Evolutionary conservation across 2,329 filamentous ascomycete genomes (phyloP), one percentile per base, ranked within the genome.

Genomic region (Curvularia eragrostidis): DNA sequence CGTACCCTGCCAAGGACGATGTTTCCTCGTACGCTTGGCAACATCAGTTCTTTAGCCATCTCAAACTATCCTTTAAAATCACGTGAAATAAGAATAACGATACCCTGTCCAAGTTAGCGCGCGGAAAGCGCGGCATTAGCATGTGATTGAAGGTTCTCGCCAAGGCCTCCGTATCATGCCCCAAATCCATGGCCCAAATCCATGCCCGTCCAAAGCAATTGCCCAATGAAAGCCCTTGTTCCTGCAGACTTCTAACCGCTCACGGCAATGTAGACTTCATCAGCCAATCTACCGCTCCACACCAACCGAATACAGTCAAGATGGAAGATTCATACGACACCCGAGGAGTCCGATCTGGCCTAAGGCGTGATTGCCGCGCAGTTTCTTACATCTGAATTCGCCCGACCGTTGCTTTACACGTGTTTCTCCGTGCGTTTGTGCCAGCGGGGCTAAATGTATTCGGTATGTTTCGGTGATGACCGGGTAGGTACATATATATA

Each of bases 221-320:
- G 36, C 39, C 54, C 54, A 50, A 57, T 26, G 39, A 57, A 57
- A 38, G 4, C 13, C 54, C 54, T 54, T 13, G 51, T 58, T 58
- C 39, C 55, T 54, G 55, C 55, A 58, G 41, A 39, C 55, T 18
- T 18, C 58, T 61, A 61, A 61, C 58, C 47, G 21, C 12, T 48
- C 47, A 19, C 21, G 55, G 55, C 55, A 61, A 48, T 58, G 58
- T 55, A 58, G 47, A 61, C 61, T 61, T 60, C 61, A 58, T 58
- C 51, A 54, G 47, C 43, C 48, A 54, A 19, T 53, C 54, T 24
- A 60, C 50, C 46, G 9, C 30, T 23, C 21, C 38, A 3, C 6
- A n/a, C 19, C 44, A 19, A 42, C 58, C 56, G 58, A 56, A 58
- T 34, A 46, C 15, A 46, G 13, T 3, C 10, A 15, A 8, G 3